Conservation (phyloP, 306 rosid genomes). For the Sphenostylis stenocarpa region DNA sequence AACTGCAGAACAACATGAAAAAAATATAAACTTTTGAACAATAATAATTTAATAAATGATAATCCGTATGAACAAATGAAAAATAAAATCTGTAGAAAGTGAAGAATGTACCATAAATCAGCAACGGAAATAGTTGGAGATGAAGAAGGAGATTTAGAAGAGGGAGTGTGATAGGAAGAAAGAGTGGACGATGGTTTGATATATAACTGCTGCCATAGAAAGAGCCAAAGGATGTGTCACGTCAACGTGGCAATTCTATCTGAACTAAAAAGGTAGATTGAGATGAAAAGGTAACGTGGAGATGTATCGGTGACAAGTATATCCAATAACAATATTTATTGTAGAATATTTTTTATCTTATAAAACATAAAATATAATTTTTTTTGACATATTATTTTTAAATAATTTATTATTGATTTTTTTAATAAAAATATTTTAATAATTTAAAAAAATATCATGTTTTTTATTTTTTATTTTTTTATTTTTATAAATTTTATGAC, state of each 20-base stretch:
- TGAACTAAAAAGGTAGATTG: conserved; percentile 25
- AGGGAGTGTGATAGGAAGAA: conserved; percentile 26
- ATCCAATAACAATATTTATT: too few species aligned
- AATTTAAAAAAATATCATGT: too few species aligned
- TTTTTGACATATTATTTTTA: too few species aligned
- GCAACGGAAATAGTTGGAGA: conserved; percentile 8
- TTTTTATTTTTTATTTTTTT: too few species aligned
- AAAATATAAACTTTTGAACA: background rate
- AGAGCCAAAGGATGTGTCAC: background rate
- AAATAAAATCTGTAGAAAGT: background rate
- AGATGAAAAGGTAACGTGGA: background rate
- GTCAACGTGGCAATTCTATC: conserved; percentile 69
- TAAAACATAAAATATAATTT: too few species aligned
- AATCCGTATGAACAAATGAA: background rate
- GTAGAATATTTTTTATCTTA: too few species aligned
- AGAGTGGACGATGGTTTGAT: background rate
- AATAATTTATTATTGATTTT: too few species aligned
- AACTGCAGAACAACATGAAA: conserved; percentile 34
- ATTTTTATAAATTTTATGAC: too few species aligned
- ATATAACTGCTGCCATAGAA: conserved; percentile 3
- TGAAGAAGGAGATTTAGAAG: conserved; percentile 15
- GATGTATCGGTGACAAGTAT: too few species aligned
- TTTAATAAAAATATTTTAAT: too few species aligned
- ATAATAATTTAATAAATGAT: background rate
- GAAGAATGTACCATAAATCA: background rate